These are phyloP conservation scores for Forsythia suspensa DNA, from an alignment of 257 asterid genomes.

Conservation along the genomic window DNA sequence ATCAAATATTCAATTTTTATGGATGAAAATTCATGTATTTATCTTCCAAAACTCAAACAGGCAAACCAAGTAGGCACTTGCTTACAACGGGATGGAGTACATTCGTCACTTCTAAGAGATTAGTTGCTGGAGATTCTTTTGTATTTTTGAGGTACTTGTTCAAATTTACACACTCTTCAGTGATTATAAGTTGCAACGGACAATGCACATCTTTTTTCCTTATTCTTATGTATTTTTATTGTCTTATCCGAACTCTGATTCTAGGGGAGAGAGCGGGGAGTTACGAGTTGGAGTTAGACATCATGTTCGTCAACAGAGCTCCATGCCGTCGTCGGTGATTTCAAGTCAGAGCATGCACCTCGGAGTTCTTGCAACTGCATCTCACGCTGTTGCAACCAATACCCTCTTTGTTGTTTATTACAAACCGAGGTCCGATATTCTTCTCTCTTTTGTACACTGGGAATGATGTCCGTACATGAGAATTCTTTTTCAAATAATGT, in stretches of 20 bases:
- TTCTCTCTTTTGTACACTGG: background rate
- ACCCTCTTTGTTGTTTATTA: constrained; percentile 47
- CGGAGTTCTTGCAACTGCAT: constrained; percentile 62
- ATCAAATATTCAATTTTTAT: background rate
- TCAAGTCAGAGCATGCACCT: constrained; percentile 66
- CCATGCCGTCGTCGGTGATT: constrained; percentile 55
- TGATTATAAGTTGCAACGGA: background rate
- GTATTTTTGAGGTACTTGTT: constrained; percentile 51
- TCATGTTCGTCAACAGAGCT: constrained; percentile 38
- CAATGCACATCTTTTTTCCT: background rate
- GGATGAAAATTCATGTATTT: background rate
- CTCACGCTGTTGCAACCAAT: constrained; percentile 50
- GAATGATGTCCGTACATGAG: background rate
- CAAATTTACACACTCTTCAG: background rate
- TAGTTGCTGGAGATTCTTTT: constrained; percentile 57
- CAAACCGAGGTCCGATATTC: constrained; percentile 43
- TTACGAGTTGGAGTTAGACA: constrained; percentile 56
- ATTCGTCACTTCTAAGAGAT: constrained; percentile 53
- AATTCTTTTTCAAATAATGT: background rate
- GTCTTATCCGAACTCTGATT: background rate
- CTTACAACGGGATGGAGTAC: constrained; percentile 71
- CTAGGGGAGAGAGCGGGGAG: constrained; percentile 49
- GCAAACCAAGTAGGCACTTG: constrained; percentile 69
- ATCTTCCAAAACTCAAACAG: constrained; percentile 20
- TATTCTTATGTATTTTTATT: background rate